Evolutionary conservation across 805 yeast species (phyloP), one percentile per base, ranked within the genome.

Genomic region (Teunomyces lycoperdinae): DNA sequence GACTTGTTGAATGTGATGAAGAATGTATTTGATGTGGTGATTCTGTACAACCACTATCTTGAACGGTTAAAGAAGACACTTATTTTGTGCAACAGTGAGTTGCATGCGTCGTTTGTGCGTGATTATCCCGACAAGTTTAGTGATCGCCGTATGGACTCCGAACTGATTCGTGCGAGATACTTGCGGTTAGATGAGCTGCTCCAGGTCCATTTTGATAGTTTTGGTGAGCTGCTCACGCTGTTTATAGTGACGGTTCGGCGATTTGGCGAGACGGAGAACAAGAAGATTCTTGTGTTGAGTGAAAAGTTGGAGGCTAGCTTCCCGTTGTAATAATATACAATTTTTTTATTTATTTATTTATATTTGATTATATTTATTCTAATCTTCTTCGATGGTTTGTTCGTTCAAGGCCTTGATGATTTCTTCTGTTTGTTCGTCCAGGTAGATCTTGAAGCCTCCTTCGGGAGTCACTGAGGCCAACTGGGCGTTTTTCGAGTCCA

Each of bases 401-500:
- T 83, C 89, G 58, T 87, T 87, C 64, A 94, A 77, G 51, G 74
- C 78, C 57, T 81, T 83, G 54, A 94, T 92, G 46, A 90, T 86
- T 49, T 79, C 85, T 34, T 87, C 88, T 58, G 96, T 88, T 66
- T 85, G 86, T 39, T 80, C 87, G 58, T 90, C 96, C 36, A 77
- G 75, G 69, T 94, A 94, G 48, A 92, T 84, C 66, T 84, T 80
- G 71, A 90, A 94, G 0, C 98, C 98, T 33, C 77, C 79, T 24
- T 83, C 91, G 57, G 79, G 80, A 13, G 99, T 94, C 40, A 94
- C 96, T 57, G 91, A 80, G 44, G 99, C 95, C 58, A 94, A 79
- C 74, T 95, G 99, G 31, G 96, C 96, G 67, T 94, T 94, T 57
- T 86, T 87, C 48, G 95, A 85, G 68, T 94, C 97, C 61, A 94